Evolutionary conservation across 257 asterid species (phyloP), one percentile per base, ranked within the genome.

Genomic region (Rubia yunnanensis): DNA sequence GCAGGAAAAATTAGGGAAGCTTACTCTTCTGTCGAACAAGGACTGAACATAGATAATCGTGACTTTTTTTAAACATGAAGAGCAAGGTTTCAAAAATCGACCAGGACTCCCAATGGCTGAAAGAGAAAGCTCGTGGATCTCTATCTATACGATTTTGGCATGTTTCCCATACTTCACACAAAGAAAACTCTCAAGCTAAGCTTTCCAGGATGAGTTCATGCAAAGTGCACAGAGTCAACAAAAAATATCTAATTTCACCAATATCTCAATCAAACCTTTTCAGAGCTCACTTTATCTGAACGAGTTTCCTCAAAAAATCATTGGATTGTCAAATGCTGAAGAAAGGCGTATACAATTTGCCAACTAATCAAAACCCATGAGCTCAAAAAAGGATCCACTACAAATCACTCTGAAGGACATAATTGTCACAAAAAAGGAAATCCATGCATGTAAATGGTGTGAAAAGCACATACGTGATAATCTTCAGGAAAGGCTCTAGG

Each of bases 401-500:
- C 3, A 44, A 26, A 41, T 34, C 55, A 26, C 27, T 39, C 36
- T 31, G 38, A 15, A 30, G 27, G 60, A 39, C 24, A 68, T 38
- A 38, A 9, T 44, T 15, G 50, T 15, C 50, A 44, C 50, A 5
- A 30, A 7, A 60, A 27, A 50, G 44, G 61, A 49, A 8, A 49
- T 44, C 24, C 28, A 58, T 39, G 26, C 22, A 58, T 14, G 31
- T 54, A 56, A 35, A 59, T 31, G 56, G 70, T 1, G 9, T 18
- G 24, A 49, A 58, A 71, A 73, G 26, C 28, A 78, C 96, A 27
- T 94, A 94, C 99, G 95, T 90, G 73, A 94, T 88, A 66, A 94
- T 94, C 72, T 94, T 94, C 94, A 94, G 80, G 85, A 90, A 90
- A 1, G 99, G 96, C 82, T 94, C 99, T 79, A 94, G 78, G 74